phyloP scores from a whole-genome alignment of 1,284 basidiomycete genomes.

The Athelia psychrophila region DNA sequence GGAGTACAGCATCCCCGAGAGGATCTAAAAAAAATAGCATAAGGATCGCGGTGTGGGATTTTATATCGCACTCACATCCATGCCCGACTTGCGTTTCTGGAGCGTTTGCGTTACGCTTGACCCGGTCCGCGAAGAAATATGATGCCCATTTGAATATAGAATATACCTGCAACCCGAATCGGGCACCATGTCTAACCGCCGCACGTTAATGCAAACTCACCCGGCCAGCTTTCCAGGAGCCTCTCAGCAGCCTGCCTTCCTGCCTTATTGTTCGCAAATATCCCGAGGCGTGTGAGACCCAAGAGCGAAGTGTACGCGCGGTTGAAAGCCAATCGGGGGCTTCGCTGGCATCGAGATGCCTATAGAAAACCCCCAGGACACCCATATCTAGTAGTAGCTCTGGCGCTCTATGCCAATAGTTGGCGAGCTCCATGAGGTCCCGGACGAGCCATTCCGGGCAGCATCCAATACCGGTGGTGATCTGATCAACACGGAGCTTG shows the following conservation, averaged over 20 bases:
- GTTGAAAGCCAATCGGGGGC: slow-evolving; percentile 14
- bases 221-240: slow-evolving; percentile 26
- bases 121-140: slow-evolving; percentile 27
- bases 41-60: neutral
- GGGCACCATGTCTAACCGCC: neutral
- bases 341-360: slow-evolving; percentile 20
- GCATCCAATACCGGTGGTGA: too few relatives aligned
- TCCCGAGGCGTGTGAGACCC: slow-evolving; percentile 30
- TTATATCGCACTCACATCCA: slow-evolving; percentile 17
- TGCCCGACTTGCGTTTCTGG: slow-evolving; percentile 15
- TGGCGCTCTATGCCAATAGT: too few relatives aligned
- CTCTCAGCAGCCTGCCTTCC: too few relatives aligned
- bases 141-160: slow-evolving; percentile 35
- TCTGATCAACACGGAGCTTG: too few relatives aligned
- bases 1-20: slow-evolving; percentile 21
- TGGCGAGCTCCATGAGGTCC: too few relatives aligned
- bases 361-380: slow-evolving; percentile 21
- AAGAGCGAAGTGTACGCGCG: slow-evolving; percentile 29
- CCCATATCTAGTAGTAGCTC: slow-evolving; percentile 8
- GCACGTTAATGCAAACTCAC: neutral
- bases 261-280: slow-evolving; percentile 17
- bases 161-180: slow-evolving; percentile 17
- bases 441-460: too few relatives aligned
- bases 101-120: slow-evolving; percentile 13
- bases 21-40: slow-evolving; percentile 5